Evolutionary conservation across 1,139 yeast genomes (phyloP).

Genomic region (Ashbya aceris): DNA sequence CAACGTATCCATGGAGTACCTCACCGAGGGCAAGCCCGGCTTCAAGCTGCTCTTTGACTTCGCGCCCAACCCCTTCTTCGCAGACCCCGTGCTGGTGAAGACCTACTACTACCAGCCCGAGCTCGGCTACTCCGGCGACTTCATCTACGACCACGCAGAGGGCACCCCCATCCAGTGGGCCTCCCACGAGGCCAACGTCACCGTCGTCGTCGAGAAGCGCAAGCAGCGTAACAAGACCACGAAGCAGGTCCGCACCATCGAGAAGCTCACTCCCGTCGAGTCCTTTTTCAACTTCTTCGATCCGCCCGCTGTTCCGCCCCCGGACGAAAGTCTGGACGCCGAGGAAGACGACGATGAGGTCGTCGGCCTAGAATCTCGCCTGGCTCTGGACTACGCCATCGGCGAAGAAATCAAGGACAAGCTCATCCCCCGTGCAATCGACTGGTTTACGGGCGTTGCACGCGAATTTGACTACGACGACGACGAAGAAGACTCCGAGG

Average conservation of each 20-base stretch:
- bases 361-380: constrained; percentile 70
- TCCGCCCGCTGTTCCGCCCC: constrained; percentile 76
- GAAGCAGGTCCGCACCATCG: constrained; percentile 92
- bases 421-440: constrained; percentile 90
- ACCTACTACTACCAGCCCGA: constrained; percentile 92
- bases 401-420: constrained; percentile 97
- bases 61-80: constrained; percentile 61
- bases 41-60: constrained; percentile 81
- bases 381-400: constrained; percentile 87
- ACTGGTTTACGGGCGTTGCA: constrained; percentile 99
- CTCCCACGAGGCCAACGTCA: constrained; percentile 70
- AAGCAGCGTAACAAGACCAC: constrained; percentile 97
- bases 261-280: constrained; percentile 84
- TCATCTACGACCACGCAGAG: constrained; percentile 93
- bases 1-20: constrained; percentile 74
- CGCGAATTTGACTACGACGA: constrained; percentile 43
- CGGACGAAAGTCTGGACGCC: constrained; percentile 38
- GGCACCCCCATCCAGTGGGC: constrained; percentile 84
- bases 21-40: constrained; percentile 67
- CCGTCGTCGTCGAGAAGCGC: constrained; percentile 83
- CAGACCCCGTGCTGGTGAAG: constrained; percentile 63
- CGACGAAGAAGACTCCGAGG: constrained; percentile 52
- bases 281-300: constrained; percentile 93
- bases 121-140: constrained; percentile 91
- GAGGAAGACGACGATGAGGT: constrained; percentile 55